Conservation (phyloP, 129 eudicot species). For the Artemisia tridentata region DNA sequence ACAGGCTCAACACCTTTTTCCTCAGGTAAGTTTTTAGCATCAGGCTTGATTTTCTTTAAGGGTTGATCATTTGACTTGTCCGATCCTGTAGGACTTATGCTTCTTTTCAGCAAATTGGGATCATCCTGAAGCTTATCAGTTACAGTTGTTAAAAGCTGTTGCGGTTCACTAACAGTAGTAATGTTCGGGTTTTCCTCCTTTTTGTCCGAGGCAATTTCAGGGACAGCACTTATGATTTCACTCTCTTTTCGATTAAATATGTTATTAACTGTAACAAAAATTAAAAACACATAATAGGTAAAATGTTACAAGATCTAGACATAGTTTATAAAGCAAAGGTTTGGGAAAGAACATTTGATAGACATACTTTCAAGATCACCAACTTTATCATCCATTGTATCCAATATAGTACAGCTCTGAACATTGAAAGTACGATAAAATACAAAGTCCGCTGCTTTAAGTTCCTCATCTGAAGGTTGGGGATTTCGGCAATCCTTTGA, state of each 20-base stretch:
- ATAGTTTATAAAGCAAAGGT: constrained; percentile 2
- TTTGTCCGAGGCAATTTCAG: constrained; percentile 25
- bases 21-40: constrained; percentile 4
- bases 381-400: constrained; percentile 56
- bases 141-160: constrained; percentile 22
- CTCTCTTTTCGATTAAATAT: constrained; percentile 51
- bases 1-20: constrained; percentile 24
- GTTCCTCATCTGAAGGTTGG: constrained; percentile 73
- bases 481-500: constrained; percentile 73
- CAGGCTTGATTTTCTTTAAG: constrained; percentile 4
- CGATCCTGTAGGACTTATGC: constrained; percentile 2
- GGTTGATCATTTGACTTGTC: constrained; percentile 21
- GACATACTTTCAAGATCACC: constrained; percentile 69
- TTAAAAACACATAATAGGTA: constrained; percentile 20
- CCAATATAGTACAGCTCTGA: constrained; percentile 45
- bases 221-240: constrained; percentile 25
- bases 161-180: constrained; percentile 29
- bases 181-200: constrained; percentile 36
- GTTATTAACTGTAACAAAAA: constrained; percentile 54
- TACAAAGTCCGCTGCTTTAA: constrained; percentile 60
- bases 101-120: constrained; percentile 17
- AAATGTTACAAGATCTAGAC: constrained; percentile 8
- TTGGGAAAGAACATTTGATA: background rate
- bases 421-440: constrained; percentile 86
- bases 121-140: constrained; percentile 21